Base-by-base conservation (phyloP, 345 rosid species). In the Salix exigua region DNA sequence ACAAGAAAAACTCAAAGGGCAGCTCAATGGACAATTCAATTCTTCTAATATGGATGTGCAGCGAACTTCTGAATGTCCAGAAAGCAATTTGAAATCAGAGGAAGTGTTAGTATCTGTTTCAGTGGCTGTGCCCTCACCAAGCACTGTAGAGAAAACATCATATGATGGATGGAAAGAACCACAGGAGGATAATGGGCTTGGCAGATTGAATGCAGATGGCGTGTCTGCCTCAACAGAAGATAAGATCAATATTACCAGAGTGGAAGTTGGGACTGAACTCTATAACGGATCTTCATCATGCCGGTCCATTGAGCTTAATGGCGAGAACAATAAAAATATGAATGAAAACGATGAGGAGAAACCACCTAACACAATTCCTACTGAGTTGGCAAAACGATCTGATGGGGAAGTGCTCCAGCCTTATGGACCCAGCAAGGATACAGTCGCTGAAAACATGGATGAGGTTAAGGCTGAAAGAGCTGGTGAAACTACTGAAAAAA, bases 21-120 rank as follows among this genome's bases (percentile, higher is more conserved):
- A 82, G 73, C 35, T 63, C 71, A 82, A 55, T 70, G 75, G 75
- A 35, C 81, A 51, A 62, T 48, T 76, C 25, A 75, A 64, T 81
- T 75, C 85, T 73, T 88, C 88, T 4, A 40, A 79, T 40, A 40
- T 70, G 64, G 83, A 75, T 51, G 74, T 83, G 83, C 88, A 81
- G 66, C 85, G 79, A 58, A 64, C 75, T 74, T 80, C 77, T 40
- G 92, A 85, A 62, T 80, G 84, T 75, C 75, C 65, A 31, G 93
- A 81, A 77, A 86, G 75, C 77, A 73, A 80, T 73, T 88, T 74
- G 40, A 86, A 83, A 73, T 80, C 81, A 2, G 83, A 82, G 70
- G 90, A 86, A 69, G 78, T 63, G 60, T 21, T 68, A 6, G 50
- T 5, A 1, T 81, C 64, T 55, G 61, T 82, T 51, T 31, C 78